Base-by-base conservation (phyloP, 352 stramenopile genomes). In the Bremia lactucae region DNA sequence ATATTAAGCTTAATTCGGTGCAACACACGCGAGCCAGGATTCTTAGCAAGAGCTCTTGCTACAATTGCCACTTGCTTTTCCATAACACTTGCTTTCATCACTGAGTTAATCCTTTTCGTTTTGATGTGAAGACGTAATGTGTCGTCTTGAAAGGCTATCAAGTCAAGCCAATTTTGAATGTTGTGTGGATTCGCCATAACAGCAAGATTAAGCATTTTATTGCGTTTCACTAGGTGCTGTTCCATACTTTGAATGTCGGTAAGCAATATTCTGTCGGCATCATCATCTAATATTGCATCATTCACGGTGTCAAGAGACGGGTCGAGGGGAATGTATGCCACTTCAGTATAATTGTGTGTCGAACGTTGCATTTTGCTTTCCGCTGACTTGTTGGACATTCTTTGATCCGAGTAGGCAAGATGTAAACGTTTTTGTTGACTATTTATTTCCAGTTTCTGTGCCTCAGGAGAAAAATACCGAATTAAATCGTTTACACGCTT, bases 131-230 rank as follows among this genome's bases (percentile, higher is more conserved):
- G 47, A 2, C 64, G 55, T 8, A 65, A 51, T 18, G 61, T 68
- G 16, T 87, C 46, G n/a, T 79, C 66, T 51, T 92, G 79, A 31
- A 88, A 86, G 1, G 58, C 68, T n/a, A 87, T 68, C 20, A 86
- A 65, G 35, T 87, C 62, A 1, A 92, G 58, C 79, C 79, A 92
- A 11, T 31, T 46, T 0, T 64, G 47, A 11, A 82, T 46, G 20
- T 75, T 48, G 2, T 60, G 45, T 20, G 76, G 67, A 13, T 67
- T 72, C 10, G 62, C 44, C 10, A 52, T 31, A 3, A 84, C 29
- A 11, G 42, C 31, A 45, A 53, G 36, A 42, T 81, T 81, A 13
- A 83, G 57, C 8, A 41, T 7, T 47, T 77, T 87, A 42, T 62
- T 82, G 13, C 58, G 47, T 33, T 61, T 35, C 9, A 88, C 68